These are phyloP conservation scores for Smallanthus sonchifolius DNA, from an alignment of 129 eudicot species.

Conservation along the genomic window DNA sequence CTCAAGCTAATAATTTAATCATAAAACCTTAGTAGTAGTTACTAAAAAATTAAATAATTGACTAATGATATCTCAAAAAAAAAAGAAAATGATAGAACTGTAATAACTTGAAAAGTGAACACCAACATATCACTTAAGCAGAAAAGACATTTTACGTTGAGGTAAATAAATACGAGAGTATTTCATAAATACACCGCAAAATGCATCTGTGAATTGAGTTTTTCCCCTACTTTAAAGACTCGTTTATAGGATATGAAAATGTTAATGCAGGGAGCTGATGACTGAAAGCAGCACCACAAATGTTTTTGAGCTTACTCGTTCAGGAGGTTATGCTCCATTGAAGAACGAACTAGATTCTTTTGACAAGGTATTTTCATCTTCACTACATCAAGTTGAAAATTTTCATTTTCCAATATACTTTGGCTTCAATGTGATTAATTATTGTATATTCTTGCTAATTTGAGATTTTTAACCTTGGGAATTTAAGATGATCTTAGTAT, in stretches of 20 bases:
- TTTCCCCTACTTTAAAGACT: not conserved
- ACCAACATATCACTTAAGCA: not conserved
- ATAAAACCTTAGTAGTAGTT: not conserved
- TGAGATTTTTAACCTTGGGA: not conserved
- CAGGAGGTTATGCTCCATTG: conserved; percentile 32
- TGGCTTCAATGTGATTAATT: not conserved
- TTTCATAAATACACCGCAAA: too few relatives aligned
- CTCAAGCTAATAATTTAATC: not conserved
- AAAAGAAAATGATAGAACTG: not conserved
- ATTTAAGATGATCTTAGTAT: not conserved
- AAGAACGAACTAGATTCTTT: conserved; percentile 65
- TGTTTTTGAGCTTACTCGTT: conserved; percentile 25
- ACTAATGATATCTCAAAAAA: not conserved
- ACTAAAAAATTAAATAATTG: not conserved
- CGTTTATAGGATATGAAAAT: conserved; percentile 8
- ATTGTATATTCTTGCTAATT: not conserved
- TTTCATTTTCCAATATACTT: not conserved
- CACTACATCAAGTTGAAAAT: not conserved
- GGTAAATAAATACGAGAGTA: too few relatives aligned
- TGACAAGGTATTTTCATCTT: conserved; percentile 62
- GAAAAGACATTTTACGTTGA: too few relatives aligned
- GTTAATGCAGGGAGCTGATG: conserved; percentile 38
- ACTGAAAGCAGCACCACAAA: conserved; percentile 26
- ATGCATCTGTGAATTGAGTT: too few relatives aligned
- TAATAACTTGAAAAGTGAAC: not conserved